phyloP scores from a whole-genome alignment of 352 stramenopile genomes.

The Phytophthora tubulina region DNA sequence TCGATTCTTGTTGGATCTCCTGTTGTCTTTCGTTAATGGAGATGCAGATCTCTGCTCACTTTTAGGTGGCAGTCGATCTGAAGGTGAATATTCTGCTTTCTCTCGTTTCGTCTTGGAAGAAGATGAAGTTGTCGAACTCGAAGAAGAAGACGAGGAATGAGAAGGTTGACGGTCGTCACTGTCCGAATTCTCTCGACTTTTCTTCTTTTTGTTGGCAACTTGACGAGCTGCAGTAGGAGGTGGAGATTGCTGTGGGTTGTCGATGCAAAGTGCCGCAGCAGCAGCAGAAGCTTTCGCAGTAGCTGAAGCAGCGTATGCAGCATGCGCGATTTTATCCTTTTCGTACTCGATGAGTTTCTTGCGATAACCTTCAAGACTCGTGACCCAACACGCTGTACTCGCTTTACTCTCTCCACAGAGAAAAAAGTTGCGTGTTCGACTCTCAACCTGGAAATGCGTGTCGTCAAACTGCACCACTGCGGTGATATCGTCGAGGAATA shows the following conservation, averaged over 20 bases:
- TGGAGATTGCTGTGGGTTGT: constrained; percentile 6
- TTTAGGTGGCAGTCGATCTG: constrained; percentile 16
- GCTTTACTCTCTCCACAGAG: constrained; percentile 88
- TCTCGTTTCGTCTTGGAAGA: constrained; percentile 32
- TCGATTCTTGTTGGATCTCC: constrained; percentile 21
- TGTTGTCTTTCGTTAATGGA: constrained; percentile 27
- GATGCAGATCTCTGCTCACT: constrained; percentile 39
- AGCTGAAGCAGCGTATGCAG: constrained; percentile 24
- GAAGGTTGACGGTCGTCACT: constrained; percentile 18
- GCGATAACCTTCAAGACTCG: constrained; percentile 84
- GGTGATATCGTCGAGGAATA: constrained; percentile 90
- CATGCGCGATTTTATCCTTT: constrained; percentile 63
- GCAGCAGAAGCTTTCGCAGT: constrained; percentile 20
- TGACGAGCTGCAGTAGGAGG: constrained; percentile 11
- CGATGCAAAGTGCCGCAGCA: constrained; percentile 6
- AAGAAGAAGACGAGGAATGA: constrained; percentile 35
- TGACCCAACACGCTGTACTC: constrained; percentile 81
- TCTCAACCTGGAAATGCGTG: constrained; percentile 88
- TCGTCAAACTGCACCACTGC: constrained; percentile 88
- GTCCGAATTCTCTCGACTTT: constrained; percentile 28
- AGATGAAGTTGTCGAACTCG: constrained; percentile 32
- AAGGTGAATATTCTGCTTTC: constrained; percentile 13
- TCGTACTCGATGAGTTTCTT: constrained; percentile 76
- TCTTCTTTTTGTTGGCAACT: constrained; percentile 41
- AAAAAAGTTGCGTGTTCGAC: constrained; percentile 86